phyloP scores from a whole-genome alignment of 2,329 filamentous ascomycete genomes.

The Aspergillus melleus region DNA sequence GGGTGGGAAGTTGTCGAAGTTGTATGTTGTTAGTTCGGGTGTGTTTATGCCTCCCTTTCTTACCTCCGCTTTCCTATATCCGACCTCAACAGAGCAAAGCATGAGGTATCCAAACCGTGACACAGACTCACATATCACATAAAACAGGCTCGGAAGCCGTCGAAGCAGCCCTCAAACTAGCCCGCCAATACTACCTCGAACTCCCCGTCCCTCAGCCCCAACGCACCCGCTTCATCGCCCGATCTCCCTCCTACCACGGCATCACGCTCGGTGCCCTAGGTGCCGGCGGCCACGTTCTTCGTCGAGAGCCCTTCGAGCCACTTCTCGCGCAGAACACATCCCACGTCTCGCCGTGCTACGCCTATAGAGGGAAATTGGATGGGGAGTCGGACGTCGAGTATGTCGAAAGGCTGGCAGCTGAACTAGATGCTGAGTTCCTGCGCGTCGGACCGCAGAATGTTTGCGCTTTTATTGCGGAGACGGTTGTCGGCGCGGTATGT shows the following conservation, averaged over 20 bases:
- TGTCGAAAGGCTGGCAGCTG: constrained; percentile 59
- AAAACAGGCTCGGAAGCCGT: constrained; percentile 64
- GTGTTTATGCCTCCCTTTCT: constrained; percentile 11
- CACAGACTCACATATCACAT: neutral
- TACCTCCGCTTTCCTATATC: neutral
- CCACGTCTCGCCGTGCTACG: constrained; percentile 66
- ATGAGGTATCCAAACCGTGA: neutral
- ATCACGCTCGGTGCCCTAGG: constrained; percentile 67
- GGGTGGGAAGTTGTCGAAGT: constrained; percentile 53
- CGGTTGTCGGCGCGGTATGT: constrained; percentile 68
- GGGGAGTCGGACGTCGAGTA: constrained; percentile 61
- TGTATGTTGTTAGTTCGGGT: constrained; percentile 61
- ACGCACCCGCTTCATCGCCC: constrained; percentile 63
- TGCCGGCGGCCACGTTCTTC: constrained; percentile 61
- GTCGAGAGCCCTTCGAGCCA: constrained; percentile 62
- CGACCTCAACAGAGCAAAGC: no score
- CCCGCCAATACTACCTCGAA: constrained; percentile 66
- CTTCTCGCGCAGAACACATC: constrained; percentile 58
- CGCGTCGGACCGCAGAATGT: constrained; percentile 64
- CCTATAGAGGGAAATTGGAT: constrained; percentile 58
- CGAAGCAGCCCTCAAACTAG: constrained; percentile 68
- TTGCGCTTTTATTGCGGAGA: constrained; percentile 72
- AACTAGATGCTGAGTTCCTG: constrained; percentile 68
- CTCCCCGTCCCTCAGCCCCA: constrained; percentile 52
- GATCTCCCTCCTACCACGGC: constrained; percentile 69